Conservation (phyloP, 2,329 filamentous ascomycete genomes). For the Graphiopsis chlorocephala region DNA sequence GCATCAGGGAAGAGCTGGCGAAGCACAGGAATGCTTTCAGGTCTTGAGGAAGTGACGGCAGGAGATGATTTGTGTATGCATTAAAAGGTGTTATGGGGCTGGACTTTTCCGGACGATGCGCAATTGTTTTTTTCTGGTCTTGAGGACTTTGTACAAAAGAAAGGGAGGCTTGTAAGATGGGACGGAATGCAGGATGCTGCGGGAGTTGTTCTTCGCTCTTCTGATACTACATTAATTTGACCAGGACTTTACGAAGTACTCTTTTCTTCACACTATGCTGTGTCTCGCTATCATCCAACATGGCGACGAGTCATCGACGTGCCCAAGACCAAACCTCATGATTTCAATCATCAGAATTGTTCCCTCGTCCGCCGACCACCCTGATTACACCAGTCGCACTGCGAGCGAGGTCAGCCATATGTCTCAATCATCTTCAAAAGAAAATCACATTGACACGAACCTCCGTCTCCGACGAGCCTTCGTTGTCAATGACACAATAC, state of each 20-base stretch:
- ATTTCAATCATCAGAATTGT: no score
- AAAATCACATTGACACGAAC: constrained; percentile 28
- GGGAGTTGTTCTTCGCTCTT: neutral
- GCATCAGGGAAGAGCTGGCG: constrained; percentile 50
- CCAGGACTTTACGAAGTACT: neutral
- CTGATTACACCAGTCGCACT: constrained; percentile 41
- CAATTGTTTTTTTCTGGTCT: neutral
- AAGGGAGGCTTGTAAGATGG: neutral
- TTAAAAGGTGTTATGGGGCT: neutral
- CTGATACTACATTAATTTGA: neutral
- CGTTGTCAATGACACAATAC: constrained; percentile 81
- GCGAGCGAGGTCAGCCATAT: constrained; percentile 6
- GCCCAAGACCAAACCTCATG: no score
- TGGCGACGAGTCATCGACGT: no score
- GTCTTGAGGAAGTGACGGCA: neutral
- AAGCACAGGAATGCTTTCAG: constrained; percentile 22
- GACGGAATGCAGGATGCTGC: neutral
- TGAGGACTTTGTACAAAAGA: neutral
- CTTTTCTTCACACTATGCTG: neutral
- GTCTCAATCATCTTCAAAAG: neutral
- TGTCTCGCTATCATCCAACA: no score
- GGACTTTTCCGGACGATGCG: neutral
- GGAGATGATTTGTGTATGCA: neutral
- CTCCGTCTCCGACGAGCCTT: constrained; percentile 67
- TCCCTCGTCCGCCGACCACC: constrained; percentile 27